Conservation (phyloP, 78 protist species). For the Speleostelium caveatum region DNA sequence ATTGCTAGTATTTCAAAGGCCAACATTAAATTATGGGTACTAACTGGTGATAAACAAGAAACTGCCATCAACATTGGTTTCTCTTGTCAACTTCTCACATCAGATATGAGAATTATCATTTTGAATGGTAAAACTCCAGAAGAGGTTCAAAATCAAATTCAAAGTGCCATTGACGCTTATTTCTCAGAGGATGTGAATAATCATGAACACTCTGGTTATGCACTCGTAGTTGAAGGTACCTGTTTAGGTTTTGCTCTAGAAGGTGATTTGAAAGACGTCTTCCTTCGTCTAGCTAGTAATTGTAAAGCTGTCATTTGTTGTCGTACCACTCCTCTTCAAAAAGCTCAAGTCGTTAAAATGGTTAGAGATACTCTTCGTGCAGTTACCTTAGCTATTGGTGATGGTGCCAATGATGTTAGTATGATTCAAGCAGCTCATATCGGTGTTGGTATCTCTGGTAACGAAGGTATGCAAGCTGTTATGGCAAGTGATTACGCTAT, state of each 20-base stretch:
- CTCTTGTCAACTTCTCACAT: slow-evolving; percentile 87
- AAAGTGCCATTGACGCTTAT: slow-evolving; percentile 64
- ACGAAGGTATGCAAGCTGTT: slow-evolving; percentile 92
- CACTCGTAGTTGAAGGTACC: slow-evolving; percentile 79
- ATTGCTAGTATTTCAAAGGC: slow-evolving; percentile 80
- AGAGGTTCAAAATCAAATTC: slow-evolving; percentile 39
- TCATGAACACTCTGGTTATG: slow-evolving; percentile 47
- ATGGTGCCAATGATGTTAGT: slow-evolving; percentile 95
- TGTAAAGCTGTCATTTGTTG: slow-evolving; percentile 90
- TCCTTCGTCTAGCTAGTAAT: slow-evolving; percentile 63
- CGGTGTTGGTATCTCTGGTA: slow-evolving; percentile 96
- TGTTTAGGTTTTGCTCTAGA: slow-evolving; percentile 65
- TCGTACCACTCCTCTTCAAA: slow-evolving; percentile 91
- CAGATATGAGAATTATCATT: slow-evolving; percentile 61
- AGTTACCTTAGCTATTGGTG: slow-evolving; percentile 93
- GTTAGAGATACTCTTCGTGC: slow-evolving; percentile 53
- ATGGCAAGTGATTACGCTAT: slow-evolving; percentile 91
- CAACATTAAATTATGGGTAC: slow-evolving; percentile 88
- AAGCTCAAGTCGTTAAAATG: slow-evolving; percentile 70
- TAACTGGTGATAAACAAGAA: slow-evolving; percentile 97
- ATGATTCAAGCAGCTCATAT: slow-evolving; percentile 91
- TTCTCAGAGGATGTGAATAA: slow-evolving; percentile 37
- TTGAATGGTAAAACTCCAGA: slow-evolving; percentile 69
- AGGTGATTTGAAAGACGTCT: slow-evolving; percentile 34
- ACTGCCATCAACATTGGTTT: slow-evolving; percentile 96